Evolutionary conservation across 2,329 filamentous ascomycete genomes (phyloP), one percentile per base, ranked within the genome.

Genomic region (Penicillium sp.): DNA sequence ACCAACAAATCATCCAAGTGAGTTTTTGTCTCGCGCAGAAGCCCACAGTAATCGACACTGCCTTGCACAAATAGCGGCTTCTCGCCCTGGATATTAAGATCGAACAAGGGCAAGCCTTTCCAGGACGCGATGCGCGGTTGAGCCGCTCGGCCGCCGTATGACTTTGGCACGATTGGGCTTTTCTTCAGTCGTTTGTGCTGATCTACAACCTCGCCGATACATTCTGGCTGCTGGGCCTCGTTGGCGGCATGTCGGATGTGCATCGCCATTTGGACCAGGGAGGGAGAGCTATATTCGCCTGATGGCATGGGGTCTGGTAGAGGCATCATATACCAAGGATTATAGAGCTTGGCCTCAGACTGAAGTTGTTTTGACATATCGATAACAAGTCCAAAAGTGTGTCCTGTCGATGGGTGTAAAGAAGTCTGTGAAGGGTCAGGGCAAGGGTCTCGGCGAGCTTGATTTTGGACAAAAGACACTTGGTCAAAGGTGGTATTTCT

Each of bases 241-340:
- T 51, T 11, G 16, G 45, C 7, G 4, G 52, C 39, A 23, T 34
- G 47, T 0, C 47, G 47, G 11, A 55, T 55, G 19, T 45, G 11
- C 9, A 7, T 35, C 29, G 52, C 52, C n/a, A 55, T 14, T 43
- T 36, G 47, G 8, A 40, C 16, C 35, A 55, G 19, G 18, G 52
- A 45, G 10, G 47, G 46, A n/a, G 26, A 9, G 11, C 18, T 39
- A 19, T 50, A 53, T 29, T 39, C 34, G 14, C 39, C 50, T 13
- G 51, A 38, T 11, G 51, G 39, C 11, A 53, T 50, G n/a, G 52
- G 47, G 30, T 55, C 47, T 2, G 52, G 52, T 3, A 55, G 8
- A 3, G 52, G 47, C 47, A 55, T 51, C 47, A 51, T 51, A 18
- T 45, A 55, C 52, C 52, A 55, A 2, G 41, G 35, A 9, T 55